These are phyloP conservation scores for Penicillium sp. DNA, from an alignment of 2,329 filamentous ascomycete species.

Conservation along the genomic window DNA sequence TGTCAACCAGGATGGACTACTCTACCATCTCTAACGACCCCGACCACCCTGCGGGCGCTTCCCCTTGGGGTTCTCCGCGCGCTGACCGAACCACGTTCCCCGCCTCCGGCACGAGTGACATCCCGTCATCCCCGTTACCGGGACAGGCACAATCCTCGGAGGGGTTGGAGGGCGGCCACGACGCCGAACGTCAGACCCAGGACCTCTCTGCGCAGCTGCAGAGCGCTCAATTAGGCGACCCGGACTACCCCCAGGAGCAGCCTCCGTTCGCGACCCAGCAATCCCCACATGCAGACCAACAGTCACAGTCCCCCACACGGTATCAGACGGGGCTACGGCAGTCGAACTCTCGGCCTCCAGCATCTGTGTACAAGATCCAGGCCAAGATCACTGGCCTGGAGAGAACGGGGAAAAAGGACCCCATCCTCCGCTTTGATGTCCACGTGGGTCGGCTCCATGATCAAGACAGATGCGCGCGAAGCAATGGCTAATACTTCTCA, in stretches of 20 bases:
- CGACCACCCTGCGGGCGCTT: conserved; percentile 54
- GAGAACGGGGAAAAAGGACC: conserved; percentile 90
- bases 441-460: conserved; percentile 61
- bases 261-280: conserved; percentile 37
- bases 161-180: conserved; percentile 21
- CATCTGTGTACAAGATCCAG: conserved; percentile 77
- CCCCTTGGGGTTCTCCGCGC: conserved; percentile 61
- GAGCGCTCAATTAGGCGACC: conserved; percentile 37
- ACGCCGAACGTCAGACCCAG: conserved; percentile 37
- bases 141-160: conserved; percentile 36
- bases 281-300: conserved; percentile 35
- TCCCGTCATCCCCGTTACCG: conserved; percentile 41
- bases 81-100: conserved; percentile 43
- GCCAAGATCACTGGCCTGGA: conserved; percentile 93
- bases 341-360: conserved; percentile 41
- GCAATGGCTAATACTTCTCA: conserved; percentile 5
- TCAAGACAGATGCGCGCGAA: conserved; percentile 2
- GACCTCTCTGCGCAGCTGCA: conserved; percentile 43
- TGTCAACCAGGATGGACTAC: conserved; percentile 57
- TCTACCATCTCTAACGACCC: conserved; percentile 55
- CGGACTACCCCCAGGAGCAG: conserved; percentile 37
- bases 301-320: conserved; percentile 44
- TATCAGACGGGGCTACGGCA: conserved; percentile 44
- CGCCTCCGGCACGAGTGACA: conserved; percentile 33
- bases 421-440: conserved; percentile 90